Percentiles rank a stretch among this genome's conserved stretches.
Evolutionary conservation across 495 filamentous ascomycete species (phyloP).

Genomic region (Aspergillus mulundensis): DNA sequence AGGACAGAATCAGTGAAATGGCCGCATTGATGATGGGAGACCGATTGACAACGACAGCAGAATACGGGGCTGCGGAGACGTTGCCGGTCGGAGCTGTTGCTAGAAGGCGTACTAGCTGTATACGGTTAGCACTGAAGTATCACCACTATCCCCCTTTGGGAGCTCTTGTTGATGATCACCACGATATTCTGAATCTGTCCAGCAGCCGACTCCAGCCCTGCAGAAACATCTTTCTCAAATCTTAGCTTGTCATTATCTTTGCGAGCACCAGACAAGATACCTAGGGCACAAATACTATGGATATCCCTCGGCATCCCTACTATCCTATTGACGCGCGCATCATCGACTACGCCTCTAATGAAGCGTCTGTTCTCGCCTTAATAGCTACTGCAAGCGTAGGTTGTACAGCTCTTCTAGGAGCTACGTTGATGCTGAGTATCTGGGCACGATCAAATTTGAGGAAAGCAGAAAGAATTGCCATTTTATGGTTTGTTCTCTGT

Average conservation of each 20-base stretch:
- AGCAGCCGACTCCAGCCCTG: not conserved
- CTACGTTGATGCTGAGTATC: slow-evolving; percentile 46
- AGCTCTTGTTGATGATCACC: not conserved
- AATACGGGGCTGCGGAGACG: slow-evolving; percentile 9
- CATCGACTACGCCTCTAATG: slow-evolving; percentile 58
- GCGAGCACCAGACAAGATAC: not conserved
- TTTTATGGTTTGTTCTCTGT: slow-evolving; percentile 67
- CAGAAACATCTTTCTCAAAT: not conserved
- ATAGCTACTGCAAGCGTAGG: slow-evolving; percentile 49
- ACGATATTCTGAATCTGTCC: not conserved
- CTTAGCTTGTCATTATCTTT: not conserved
- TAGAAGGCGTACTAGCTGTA: slow-evolving; percentile 14
- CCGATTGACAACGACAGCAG: slow-evolving; percentile 6
- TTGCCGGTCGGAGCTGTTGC: slow-evolving; percentile 11
- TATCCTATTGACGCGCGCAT: slow-evolving; percentile 62
- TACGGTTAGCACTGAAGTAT: slow-evolving; percentile 11
- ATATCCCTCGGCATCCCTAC: slow-evolving; percentile 53
- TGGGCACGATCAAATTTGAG: slow-evolving; percentile 44
- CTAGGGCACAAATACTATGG: slow-evolving; percentile 12
- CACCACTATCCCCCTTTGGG: slow-evolving; percentile 1
- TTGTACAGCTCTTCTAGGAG: slow-evolving; percentile 47
- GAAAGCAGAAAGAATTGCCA: slow-evolving; percentile 48
- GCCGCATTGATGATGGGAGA: slow-evolving; percentile 7
- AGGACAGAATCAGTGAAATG: slow-evolving; percentile 8
- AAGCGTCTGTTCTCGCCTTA: slow-evolving; percentile 49